Base-by-base conservation (phyloP, 768 basidiomycete genomes). In the Psilocybe cubensis region DNA sequence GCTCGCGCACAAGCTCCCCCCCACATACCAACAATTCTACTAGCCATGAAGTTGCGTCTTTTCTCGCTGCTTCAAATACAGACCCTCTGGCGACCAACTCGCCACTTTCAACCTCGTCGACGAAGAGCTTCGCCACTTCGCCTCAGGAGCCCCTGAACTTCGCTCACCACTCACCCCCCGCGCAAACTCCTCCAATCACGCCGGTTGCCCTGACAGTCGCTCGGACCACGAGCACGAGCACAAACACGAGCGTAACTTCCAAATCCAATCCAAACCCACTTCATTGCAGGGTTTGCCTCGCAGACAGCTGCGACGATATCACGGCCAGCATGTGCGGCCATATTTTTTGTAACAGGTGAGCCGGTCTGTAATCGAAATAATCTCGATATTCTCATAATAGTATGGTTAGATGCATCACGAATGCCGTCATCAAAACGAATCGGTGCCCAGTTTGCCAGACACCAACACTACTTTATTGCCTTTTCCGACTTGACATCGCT, bases 301-400 rank as follows among this genome's bases (percentile, higher is more conserved):
- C 70, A 23, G 77, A 85, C 51, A 75, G 78, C 1, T 83, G 82
- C 51, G 75, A 78, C 31, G 77, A 84, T 56, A 76, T 79, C 43
- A 85, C 82, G 2, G 84, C 79, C 20, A 85, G 82, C 3, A 80
- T 83, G 68, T 87, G 86, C 62, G 86, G 86, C 3, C 86, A 87
- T 59, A 62, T 87, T 17, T 87, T 87, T 60, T 87, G 86, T 62
- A 76, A 82, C 53, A 56, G 74, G 85, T 85, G 55, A 21, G 62
- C 3, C 20, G 41, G 35, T 29, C 24, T 21, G 38, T 18, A 42
- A 24, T 24, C 18, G 24, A 20, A 18, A 4, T 12, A 40, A 29
- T 6, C 21, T n/a, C 35, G 17, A 20, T 17, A 33, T 21, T 33
- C 46, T 6, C 56, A 14, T 28, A 29, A 55, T 57, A 33, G 43